Base-by-base conservation (phyloP, 345 rosid species). In the Rhodamnia rubescens region DNA sequence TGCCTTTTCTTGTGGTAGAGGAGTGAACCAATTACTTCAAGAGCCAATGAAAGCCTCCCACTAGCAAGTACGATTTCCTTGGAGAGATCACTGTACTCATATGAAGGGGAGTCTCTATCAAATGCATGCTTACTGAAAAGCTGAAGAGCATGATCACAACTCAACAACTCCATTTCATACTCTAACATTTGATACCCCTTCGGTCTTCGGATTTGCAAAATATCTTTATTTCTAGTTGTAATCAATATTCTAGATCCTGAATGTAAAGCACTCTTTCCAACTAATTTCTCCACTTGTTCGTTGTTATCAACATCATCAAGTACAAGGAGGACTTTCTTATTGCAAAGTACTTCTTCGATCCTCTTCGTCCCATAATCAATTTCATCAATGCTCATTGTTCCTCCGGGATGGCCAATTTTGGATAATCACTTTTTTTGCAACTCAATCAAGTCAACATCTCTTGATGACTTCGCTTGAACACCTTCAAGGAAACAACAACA, bases 121-220 rank as follows among this genome's bases (percentile, higher is more conserved):
- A 84, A 84, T 15, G 86, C 86, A 69, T 69, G 57, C 36, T 12
- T 22, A 10, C 81, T 10, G 24, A 84, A 58, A 64, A 84, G 85
- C 24, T 84, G 27, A 50, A 84, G 82, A 2, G 86, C 81, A n/a
- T 29, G 16, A 20, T 16, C 14, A 11, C 10, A 7, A 1, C 11
- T 27, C 82, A 84, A 11, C 14, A 16, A 49, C 10, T 54, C 18
- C 58, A 84, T 64, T 29, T 84, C 47, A 32, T 9, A 84, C 5
- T 4, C 2, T 0, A 16, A 29, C 10, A 52, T 18, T 59, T 27
- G 56, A 8, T 61, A 4, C 47, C 8, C 47, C 13, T 26, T 24
- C 6, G 81, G 27, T n/a, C 50, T 27, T 1, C 5, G 22, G 7
- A 59, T 64, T 59, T 18, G 11, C 74, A 84, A 29, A 15, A 51